Base-by-base conservation (phyloP, 2,329 filamentous ascomycete genomes). In the Fusarium irregulare region DNA sequence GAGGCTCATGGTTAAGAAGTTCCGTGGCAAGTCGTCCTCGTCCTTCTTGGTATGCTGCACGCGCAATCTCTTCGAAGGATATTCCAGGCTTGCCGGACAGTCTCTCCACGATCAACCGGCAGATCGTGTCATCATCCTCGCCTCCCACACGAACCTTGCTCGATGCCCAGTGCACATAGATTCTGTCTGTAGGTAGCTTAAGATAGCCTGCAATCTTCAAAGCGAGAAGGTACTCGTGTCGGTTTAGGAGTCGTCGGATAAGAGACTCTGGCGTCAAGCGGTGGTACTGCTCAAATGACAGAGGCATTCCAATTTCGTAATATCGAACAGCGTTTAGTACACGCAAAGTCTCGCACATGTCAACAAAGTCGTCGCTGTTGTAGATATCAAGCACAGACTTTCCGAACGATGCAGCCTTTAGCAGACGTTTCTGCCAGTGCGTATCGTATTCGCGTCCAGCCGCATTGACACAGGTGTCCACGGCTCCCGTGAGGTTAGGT, bases 301-400 rank as follows among this genome's bases (percentile, higher is more conserved):
- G 80, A 0, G 95, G 94, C 23, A 99, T 83, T 4, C 96, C 96
- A 56, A 98, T 88, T 75, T 97, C 92, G 77, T 96, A 98, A 79
- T 92, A 97, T 54, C 96, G 90, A 14, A 95, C 92, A 9, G 95
- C 95, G 75, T 98, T 98, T 49, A 99, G 85, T 0, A 99, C 94
- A 18, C 96, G 91, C 18, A 99, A 83, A 1, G 91, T 96, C 79
- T 99, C 95, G 73, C 94, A 97, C 91, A 98, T 98, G 68, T 98
- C 95, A 56, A 99, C 96, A 80, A 98, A 99, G 71, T 99, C 95
- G 76, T 99, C 96, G 76, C 94, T 98, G 80, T 96, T 98, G 81
- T 98, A 99, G 14, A 98, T 90, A 75, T 98, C 96, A 6, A 99
- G 86, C 0, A 98, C 96, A 0, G 96, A 98, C 79, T 99, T 99